These are phyloP conservation scores for Zopfochytrium polystomum DNA, from an alignment of 371 early-diverging fungal genomes.

Conservation along the genomic window DNA sequence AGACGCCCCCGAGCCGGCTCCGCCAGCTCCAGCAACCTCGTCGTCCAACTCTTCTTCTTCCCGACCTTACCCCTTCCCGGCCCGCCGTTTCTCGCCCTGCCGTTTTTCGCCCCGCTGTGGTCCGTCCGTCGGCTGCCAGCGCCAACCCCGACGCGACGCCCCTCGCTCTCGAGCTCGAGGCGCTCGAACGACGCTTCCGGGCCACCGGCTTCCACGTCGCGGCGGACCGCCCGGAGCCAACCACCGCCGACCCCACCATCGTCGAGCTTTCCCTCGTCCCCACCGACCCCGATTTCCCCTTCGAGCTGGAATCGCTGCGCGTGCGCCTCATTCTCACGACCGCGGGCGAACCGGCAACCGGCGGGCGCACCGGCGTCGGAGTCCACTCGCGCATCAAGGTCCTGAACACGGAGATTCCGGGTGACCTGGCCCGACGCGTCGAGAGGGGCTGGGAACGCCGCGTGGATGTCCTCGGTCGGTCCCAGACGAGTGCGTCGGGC, in stretches of 20 bases:
- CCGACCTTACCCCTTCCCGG: neutral
- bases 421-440: slow-evolving; percentile 39
- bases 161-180: slow-evolving; percentile 12
- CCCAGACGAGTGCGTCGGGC: neutral
- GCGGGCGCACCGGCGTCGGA: neutral
- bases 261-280: slow-evolving; percentile 45
- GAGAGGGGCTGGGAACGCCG: slow-evolving; percentile 53
- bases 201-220: neutral
- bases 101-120: neutral
- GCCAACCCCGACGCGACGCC: slow-evolving; percentile 4
- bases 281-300: slow-evolving; percentile 74
- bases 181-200: slow-evolving; percentile 22
- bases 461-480: slow-evolving; percentile 35
- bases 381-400: slow-evolving; percentile 43
- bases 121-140: neutral
- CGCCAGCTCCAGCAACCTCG: neutral
- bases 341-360: neutral
- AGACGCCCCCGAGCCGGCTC: neutral
- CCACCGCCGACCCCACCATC: slow-evolving; percentile 13
- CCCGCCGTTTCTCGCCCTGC: slow-evolving; percentile 10
- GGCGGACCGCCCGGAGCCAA: neutral
- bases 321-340: slow-evolving; percentile 53
- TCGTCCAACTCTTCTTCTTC: neutral
- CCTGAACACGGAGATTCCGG: slow-evolving; percentile 62
- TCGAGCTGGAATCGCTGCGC: slow-evolving; percentile 60